Conservation (phyloP, 192 early-diverging fungal genomes). For the Oehlia diaphana region DNA sequence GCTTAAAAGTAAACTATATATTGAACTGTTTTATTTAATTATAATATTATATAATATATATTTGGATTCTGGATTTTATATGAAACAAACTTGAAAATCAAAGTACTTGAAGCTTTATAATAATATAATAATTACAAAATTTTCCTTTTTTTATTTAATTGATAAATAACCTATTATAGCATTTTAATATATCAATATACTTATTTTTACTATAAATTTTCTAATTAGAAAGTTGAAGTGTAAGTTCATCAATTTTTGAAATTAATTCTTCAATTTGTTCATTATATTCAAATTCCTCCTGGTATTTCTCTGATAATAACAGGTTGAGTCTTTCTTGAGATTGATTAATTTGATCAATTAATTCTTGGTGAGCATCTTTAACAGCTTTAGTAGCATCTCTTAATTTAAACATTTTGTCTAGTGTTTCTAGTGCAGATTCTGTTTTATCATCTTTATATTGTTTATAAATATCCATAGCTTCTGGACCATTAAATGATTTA, state of each 20-base stretch:
- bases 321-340: not conserved
- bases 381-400: not conserved
- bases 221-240: not conserved
- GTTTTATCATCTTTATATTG: not conserved
- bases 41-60: too few relatives aligned
- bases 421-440: not conserved
- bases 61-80: too few relatives aligned
- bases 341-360: not conserved
- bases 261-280: not conserved
- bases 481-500: not conserved
- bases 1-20: too few relatives aligned
- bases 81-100: too few relatives aligned
- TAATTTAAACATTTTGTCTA: not conserved
- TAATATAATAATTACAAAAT: too few relatives aligned
- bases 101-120: too few relatives aligned
- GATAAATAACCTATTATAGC: too few relatives aligned
- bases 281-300: not conserved
- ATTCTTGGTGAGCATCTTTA: not conserved
- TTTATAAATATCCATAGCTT: not conserved
- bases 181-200: too few relatives aligned
- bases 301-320: not conserved
- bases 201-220: too few relatives aligned
- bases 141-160: too few relatives aligned
- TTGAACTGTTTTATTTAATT: too few relatives aligned
- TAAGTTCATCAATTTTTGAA: not conserved